Base-by-base conservation (phyloP, 164 flowering plant species). In the Amborella trichopoda region DNA sequence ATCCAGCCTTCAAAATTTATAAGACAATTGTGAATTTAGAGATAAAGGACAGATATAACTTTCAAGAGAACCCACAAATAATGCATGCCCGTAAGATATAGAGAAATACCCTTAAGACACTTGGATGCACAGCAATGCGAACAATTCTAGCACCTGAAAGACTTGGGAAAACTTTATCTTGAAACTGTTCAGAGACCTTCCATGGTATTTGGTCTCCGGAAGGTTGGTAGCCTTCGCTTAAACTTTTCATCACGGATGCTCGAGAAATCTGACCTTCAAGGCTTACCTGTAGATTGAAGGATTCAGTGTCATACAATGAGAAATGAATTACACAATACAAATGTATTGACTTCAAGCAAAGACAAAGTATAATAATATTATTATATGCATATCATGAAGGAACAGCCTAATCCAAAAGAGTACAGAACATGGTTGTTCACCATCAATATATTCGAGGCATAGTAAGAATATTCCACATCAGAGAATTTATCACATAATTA, bases 101-200 rank as follows among this genome's bases (percentile, higher is more conserved):
- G 45, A 46, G n/a, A 49, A 17, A 61, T 70, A 93, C 99, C 95
- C 75, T 71, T 85, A 81, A 77, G 44, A 88, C 94, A 68, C 68
- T 76, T 42, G 99, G 99, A 64, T 93, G 99, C 57, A 90, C 88
- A 43, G 99, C 99, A 65, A 93, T 88, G 28, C 99, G 87, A 19
- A 93, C 96, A 59, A 93, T 83, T 20, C 99, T 83, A 62, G 84
- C 96, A 63, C 99, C 99, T 18, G 96, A 88, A 56, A 88, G 89
- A 50, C 69, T 75, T 24, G 99, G 96, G 51, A 93, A 93, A 52
- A 52, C 82, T 18, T 81, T 68, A 52, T 93, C 91, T 50, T 63
- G 69, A 44, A 80, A 93, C 56, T 84, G 84, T 59, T 93, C 86
- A 62, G 75, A 69, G 59, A 88, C 82, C 68, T 88, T 93, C 99